Percentiles rank a stretch among this genome's conserved stretches.
Evolutionary conservation across 2,329 filamentous ascomycete species (phyloP).

Genomic region (Penicillium psychrosexuale): DNA sequence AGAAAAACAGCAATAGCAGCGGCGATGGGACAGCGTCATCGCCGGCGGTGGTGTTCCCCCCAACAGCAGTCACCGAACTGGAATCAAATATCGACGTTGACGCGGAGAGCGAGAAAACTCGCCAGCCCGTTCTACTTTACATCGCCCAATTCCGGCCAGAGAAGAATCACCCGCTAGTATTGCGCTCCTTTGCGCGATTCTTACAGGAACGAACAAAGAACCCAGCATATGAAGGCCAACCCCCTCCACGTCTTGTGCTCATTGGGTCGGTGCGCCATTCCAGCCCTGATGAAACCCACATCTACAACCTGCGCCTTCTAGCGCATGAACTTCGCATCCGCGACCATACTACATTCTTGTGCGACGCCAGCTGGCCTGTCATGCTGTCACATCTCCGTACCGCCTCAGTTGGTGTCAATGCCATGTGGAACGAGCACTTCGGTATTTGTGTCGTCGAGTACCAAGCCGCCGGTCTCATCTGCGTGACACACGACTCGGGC

Average conservation of each 20-base stretch:
- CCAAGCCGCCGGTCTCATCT: conserved; percentile 88
- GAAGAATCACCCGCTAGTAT: conserved; percentile 87
- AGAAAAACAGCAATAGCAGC: conserved; percentile 43
- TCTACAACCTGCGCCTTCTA: conserved; percentile 83
- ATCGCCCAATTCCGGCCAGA: conserved; percentile 97
- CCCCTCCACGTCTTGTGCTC: conserved; percentile 67
- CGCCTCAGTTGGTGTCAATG: conserved; percentile 85
- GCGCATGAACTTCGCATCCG: conserved; percentile 83
- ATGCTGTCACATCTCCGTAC: conserved; percentile 75
- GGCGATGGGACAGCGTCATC: conserved; percentile 27
- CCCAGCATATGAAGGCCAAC: conserved; percentile 45
- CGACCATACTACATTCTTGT: conserved; percentile 79
- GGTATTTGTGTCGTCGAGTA: conserved; percentile 98
- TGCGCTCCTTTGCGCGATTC: conserved; percentile 80
- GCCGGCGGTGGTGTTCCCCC: conserved; percentile 76
- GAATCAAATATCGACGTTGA: conserved; percentile 71
- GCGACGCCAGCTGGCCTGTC: conserved; percentile 84
- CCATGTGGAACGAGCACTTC: conserved; percentile 99
- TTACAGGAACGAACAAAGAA: conserved; percentile 53
- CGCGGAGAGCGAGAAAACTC: conserved; percentile 62
- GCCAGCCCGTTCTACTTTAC: conserved; percentile 75
- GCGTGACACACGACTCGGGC: conserved; percentile 88
- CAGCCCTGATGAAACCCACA: conserved; percentile 52
- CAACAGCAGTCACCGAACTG: conserved; percentile 84
- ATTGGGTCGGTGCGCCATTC: conserved; percentile 85